phyloP scores from a whole-genome alignment of 495 filamentous ascomycete genomes.

The Xylaria venustula region DNA sequence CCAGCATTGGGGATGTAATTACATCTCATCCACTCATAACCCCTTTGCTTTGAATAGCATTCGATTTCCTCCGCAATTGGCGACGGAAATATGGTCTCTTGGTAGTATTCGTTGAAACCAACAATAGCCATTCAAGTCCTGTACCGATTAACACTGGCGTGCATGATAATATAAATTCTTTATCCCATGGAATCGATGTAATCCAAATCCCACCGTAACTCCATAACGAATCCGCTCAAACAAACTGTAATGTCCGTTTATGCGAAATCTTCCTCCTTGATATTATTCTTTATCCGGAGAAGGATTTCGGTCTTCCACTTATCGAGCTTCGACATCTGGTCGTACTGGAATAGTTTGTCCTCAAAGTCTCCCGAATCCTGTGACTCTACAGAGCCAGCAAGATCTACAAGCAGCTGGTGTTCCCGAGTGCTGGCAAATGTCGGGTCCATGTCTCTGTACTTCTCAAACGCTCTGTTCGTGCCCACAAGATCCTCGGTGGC shows the following conservation, averaged over 20 bases:
- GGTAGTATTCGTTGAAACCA: not conserved
- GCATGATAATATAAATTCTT: slow-evolving; percentile 1
- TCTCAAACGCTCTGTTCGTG: slow-evolving; percentile 71
- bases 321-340: slow-evolving; percentile 87
- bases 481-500: slow-evolving; percentile 75
- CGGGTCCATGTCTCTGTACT: slow-evolving; percentile 78
- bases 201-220: slow-evolving; percentile 15
- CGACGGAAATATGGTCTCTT: not conserved
- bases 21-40: too few species aligned
- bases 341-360: slow-evolving; percentile 81
- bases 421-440: slow-evolving; percentile 73
- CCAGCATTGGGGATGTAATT: too few species aligned
- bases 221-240: slow-evolving; percentile 13
- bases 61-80: too few species aligned
- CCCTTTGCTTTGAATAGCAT: too few species aligned
- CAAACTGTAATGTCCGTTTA: slow-evolving; percentile 19
- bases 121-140: not conserved
- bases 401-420: slow-evolving; percentile 72
- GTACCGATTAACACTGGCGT: slow-evolving; percentile 9
- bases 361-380: slow-evolving; percentile 77
- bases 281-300: slow-evolving; percentile 75
- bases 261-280: slow-evolving; percentile 64
- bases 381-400: slow-evolving; percentile 66
- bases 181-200: slow-evolving; percentile 5
- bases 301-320: slow-evolving; percentile 94